Evolutionary conservation across 495 filamentous ascomycete genomes (phyloP), one percentile per base, ranked within the genome.

Genomic region (Talaromyces nanjingensis): DNA sequence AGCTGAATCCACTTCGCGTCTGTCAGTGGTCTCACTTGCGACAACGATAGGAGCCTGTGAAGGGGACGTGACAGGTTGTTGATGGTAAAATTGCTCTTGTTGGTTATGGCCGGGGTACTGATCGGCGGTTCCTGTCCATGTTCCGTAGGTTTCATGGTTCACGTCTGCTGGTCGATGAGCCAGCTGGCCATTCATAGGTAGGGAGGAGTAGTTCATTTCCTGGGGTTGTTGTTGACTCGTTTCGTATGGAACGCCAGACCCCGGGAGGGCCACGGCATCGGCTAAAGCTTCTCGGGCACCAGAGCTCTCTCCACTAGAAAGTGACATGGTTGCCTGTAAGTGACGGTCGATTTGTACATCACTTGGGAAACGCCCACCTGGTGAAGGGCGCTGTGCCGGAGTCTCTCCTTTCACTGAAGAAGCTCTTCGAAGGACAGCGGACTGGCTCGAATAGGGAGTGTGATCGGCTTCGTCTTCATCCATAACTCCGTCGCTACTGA

Each of bases 351-450:
- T 84, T 71, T 91, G 85, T 60, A 96, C 74, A 75, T 94, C 90
- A 73, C 88, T 91, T 69, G 92, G 92, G 76, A 97, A 97, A 66
- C 91, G 87, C 75, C 92, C 92, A 81, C 92, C 92, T 82, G 89
- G 84, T 73, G 87, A 85, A 61, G 88, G 88, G 67, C 91, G 88
- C 69, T 81, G 81, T 54, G 72, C 70, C 18, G 68, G 66, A 24
- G 76, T 74, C 67, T 77, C 77, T 14, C 77, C 76, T 24, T 74
- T 77, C 20, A 33, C 25, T 45, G 80, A 78, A 52, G 79, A 73
- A n/a, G 79, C 79, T 29, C 74, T 73, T 56, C 67, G 65, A 64
- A 77, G 64, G 47, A 77, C 79, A 27, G 82, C 79, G 5, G 84
- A 84, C 57, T 76, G 78, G 20, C 84, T 83, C 14, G 87, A 84